Base-by-base conservation (phyloP, 345 rosid genomes). In the Pugionium cornutum region DNA sequence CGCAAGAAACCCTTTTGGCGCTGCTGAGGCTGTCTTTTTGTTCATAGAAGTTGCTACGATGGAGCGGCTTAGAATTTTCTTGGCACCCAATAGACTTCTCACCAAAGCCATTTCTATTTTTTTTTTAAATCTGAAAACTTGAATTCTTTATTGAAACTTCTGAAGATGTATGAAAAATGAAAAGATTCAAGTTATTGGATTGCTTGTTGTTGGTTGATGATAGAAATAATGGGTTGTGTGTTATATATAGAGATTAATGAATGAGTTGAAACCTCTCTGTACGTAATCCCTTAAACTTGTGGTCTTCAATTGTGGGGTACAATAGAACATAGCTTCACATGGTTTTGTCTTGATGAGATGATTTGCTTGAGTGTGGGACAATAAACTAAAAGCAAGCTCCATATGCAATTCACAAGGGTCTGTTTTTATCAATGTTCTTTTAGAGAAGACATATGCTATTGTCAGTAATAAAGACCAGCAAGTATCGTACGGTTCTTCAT, bases 1-100 rank as follows among this genome's bases (percentile, higher is more conserved):
- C 18, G 18, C 84, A 57, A 81, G 39, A 63, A 73, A 74, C n/a
- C 85, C 86, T 55, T 78, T 85, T 0, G 76, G 85, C 1, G 79
- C 67, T 0, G 76, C 44, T 0, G 59, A 43, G 11, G 30, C 35
- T 67, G 30, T 18, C 2, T 41, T 29, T 47, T 68, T 58, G 58
- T 43, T 58, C 7, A 7, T 62, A 2, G 56, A 9, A 6, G 34
- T 7, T 51, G 68, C 78, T 27, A 71, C 76, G 25, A 75, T 9
- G 57, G 72, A 66, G 7, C 69, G 76, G 32, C 75, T 80, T 0
- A 71, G 25, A 39, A 66, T 60, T 40, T 60, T 73, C 33, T 60
- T 73, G 25, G 67, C 62, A 5, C 69, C 61, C 26, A 75, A 41
- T 4, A 69, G 5, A 61, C 60, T 62, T 66, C 72, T 73, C 26